Evolutionary conservation across 257 asterid species (phyloP).

Genomic region (Jacaranda mimosifolia): DNA sequence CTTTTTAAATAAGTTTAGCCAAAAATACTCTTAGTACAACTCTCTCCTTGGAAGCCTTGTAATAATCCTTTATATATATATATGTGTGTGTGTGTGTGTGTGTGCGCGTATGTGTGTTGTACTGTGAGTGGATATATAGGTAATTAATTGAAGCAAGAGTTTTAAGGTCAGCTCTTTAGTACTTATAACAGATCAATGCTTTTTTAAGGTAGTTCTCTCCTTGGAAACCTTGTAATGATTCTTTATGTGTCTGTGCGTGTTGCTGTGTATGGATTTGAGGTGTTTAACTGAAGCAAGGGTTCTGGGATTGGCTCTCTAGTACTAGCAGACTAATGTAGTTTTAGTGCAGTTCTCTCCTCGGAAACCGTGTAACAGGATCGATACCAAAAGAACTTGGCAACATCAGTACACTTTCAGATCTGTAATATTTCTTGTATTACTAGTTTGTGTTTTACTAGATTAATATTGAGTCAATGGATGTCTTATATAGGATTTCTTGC

Average conservation of each 20-base stretch:
- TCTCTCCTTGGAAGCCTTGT: no score
- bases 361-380: conserved; percentile 68
- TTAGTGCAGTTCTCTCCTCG: conserved; percentile 64
- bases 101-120: no score
- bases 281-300: conserved; percentile 1
- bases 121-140: no score
- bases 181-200: no score
- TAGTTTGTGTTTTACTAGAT: not conserved
- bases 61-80: no score
- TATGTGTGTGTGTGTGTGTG: no score
- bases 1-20: no score
- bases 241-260: not conserved
- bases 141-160: no score
- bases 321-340: not conserved
- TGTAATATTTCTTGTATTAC: conserved; percentile 50
- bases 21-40: no score
- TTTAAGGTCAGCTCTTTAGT: no score
- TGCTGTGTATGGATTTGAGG: not conserved
- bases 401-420: conserved; percentile 60
- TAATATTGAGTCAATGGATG: not conserved
- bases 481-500: not conserved
- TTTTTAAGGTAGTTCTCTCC: no score
- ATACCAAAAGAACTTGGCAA: conserved; percentile 66
- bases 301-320: not conserved
- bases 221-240: not conserved